phyloP scores from a whole-genome alignment of 306 rosid genomes.

The Cyclanthera cordifolia region DNA sequence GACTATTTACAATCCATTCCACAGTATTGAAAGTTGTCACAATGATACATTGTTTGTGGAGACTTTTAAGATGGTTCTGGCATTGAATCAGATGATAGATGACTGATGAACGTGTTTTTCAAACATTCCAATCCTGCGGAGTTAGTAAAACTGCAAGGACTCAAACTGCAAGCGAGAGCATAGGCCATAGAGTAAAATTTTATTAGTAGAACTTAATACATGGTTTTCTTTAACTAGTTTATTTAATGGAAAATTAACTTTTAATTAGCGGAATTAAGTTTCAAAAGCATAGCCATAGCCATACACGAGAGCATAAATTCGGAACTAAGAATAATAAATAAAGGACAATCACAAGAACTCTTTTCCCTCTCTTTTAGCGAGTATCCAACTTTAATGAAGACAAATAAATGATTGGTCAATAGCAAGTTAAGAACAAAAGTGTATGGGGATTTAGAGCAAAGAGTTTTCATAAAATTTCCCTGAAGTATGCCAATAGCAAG shows the following conservation, averaged over 20 bases:
- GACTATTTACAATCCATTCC: not conserved
- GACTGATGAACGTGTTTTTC: not conserved
- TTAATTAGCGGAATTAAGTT: not conserved
- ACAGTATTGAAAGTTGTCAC: not conserved
- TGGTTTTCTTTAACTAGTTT: not conserved
- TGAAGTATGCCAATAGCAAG: constrained; percentile 1
- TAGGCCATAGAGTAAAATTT: no score
- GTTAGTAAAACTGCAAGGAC: not conserved
- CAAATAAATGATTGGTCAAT: not conserved
- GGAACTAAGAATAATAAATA: not conserved
- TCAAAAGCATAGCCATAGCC: not conserved
- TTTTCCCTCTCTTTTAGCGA: not conserved
- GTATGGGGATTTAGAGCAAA: not conserved
- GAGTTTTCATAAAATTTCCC: not conserved
- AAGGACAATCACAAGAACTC: not conserved
- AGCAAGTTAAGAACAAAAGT: not conserved
- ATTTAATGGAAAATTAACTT: not conserved
- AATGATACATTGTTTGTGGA: not conserved
- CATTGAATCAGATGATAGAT: not conserved
- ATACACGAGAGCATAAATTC: not conserved
- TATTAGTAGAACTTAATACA: no score
- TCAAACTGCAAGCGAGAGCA: not conserved
- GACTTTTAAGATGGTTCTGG: not conserved
- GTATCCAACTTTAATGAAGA: not conserved
- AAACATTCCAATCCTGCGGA: not conserved